Percentiles rank a stretch among this genome's conserved stretches.
These are phyloP conservation scores for Paecilomyces variotii DNA, from an alignment of 2,329 filamentous ascomycete species.

Conservation along the genomic window DNA sequence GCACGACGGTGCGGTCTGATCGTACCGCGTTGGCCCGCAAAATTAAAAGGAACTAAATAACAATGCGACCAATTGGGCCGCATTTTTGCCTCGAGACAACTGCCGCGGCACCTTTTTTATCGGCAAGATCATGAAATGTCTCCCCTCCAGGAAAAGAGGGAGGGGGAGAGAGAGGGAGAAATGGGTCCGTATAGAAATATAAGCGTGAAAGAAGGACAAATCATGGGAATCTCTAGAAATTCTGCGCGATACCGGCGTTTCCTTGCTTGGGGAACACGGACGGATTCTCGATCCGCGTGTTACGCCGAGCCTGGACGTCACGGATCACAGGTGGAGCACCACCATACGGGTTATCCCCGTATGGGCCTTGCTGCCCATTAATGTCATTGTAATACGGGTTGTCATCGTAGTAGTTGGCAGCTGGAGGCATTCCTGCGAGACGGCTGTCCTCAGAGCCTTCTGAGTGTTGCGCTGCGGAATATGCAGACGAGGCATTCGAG, in stretches of 20 bases:
- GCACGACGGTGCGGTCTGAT: background rate
- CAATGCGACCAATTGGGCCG: conserved; percentile 7
- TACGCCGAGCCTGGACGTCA: conserved; percentile 84
- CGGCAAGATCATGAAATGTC: background rate
- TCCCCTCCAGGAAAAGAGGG: background rate
- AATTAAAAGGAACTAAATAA: conserved; percentile 5
- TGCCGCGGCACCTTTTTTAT: background rate
- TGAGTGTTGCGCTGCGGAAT: conserved; percentile 73
- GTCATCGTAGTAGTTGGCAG: conserved; percentile 47
- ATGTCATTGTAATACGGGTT: conserved; percentile 48
- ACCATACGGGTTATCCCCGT: conserved; percentile 48
- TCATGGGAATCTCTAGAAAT: conserved; percentile 57
- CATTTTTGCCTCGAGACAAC: background rate
- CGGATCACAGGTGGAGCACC: conserved; percentile 70
- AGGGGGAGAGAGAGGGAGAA: background rate
- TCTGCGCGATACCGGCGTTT: conserved; percentile 90
- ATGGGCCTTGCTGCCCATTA: conserved; percentile 41
- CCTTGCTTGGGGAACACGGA: conserved; percentile 82
- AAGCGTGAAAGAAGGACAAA: background rate
- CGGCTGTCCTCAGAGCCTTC: conserved; percentile 51
- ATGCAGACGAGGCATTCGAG: conserved; percentile 93
- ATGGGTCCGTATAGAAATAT: background rate
- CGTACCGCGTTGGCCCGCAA: background rate
- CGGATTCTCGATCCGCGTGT: conserved; percentile 89
- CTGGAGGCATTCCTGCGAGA: conserved; percentile 37